phyloP scores from a whole-genome alignment of 2,329 filamentous ascomycete species.

The Botrytis sinoallii region DNA sequence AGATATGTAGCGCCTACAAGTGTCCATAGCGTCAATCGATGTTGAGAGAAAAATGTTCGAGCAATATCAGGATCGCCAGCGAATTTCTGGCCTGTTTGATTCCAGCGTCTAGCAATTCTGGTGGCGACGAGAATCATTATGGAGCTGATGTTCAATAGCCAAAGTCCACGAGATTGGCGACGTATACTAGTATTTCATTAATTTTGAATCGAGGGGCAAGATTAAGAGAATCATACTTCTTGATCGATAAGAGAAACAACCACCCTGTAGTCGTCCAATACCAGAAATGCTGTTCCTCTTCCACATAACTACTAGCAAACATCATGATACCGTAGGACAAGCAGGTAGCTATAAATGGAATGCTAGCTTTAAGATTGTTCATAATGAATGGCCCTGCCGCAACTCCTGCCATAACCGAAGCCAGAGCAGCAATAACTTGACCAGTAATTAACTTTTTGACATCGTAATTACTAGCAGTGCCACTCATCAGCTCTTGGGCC shows the following conservation, averaged over 20 bases:
- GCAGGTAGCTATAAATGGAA: conserved; percentile 51
- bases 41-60: conserved; percentile 62
- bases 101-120: conserved; percentile 76
- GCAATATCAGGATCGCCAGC: conserved; percentile 87
- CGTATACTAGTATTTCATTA: conserved; percentile 26
- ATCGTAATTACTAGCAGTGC: conserved; percentile 90
- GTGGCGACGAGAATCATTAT: conserved; percentile 57
- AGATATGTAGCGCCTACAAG: conserved; percentile 69
- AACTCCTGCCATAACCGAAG: conserved; percentile 37
- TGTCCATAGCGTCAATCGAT: conserved; percentile 69
- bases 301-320: conserved; percentile 97
- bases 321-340: conserved; percentile 78
- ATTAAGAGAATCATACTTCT: conserved; percentile 35
- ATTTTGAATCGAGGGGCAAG: conserved; percentile 2
- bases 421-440: conserved; percentile 41
- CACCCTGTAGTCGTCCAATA: conserved; percentile 82
- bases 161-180: conserved; percentile 21
- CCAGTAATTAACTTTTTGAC: conserved; percentile 57
- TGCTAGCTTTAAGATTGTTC: conserved; percentile 35
- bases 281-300: conserved; percentile 99
- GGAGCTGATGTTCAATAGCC: conserved; percentile 27
- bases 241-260: conserved; percentile 54
- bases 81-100: conserved; percentile 95
- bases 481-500: conserved; percentile 73
- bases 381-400: conserved; percentile 44